Base-by-base conservation (phyloP, 1,284 basidiomycete genomes). In the Malassezia globosa region DNA sequence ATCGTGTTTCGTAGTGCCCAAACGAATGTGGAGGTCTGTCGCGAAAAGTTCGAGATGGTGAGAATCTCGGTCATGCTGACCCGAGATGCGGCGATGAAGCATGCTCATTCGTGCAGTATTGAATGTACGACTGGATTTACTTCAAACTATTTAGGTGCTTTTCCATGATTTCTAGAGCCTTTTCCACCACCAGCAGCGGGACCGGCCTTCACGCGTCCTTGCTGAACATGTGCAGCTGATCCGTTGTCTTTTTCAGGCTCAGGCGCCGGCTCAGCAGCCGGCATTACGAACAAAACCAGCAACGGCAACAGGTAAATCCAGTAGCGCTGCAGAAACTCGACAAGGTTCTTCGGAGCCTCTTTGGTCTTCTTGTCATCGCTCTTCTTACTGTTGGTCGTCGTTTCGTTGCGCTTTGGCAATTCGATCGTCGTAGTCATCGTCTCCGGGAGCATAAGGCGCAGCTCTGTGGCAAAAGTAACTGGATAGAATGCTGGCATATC, bases 281-380 rank as follows among this genome's bases (percentile, higher is more conserved):
- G 60, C 35, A 64, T 47, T 19, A 60, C 37, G 4, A 64, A n/a
- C 25, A 64, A 43, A 14, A 59, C 23, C 14, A 54, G 47, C 4
- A 64, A 19, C 0, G 62, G 62, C 34, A 64, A 51, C 4, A 57
- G 22, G 37, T 56, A 66, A 31, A 54, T 52, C 64, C 64, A 66
- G 39, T 66, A 66, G 29, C 61, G 62, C 16, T 59, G 58, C 13
- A 64, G 21, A 26, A 64, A 60, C 7, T 54, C 50, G 19, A 41
- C 44, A 0, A 50, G 52, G 39, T 31, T 47, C 42, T 37, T 51
- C 11, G 57, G 48, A 7, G 45, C 46, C n/a, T 61, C 60, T 23
- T 58, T 54, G 16, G 54, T 43, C 22, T 21, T 39, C 47, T 22
- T 58, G 13, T 58, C 60, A 7, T 53, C 33, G 35, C 21, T 19